Conservation (phyloP, 2,329 filamentous ascomycete species). For the Scopulariopsis brevicaulis region DNA sequence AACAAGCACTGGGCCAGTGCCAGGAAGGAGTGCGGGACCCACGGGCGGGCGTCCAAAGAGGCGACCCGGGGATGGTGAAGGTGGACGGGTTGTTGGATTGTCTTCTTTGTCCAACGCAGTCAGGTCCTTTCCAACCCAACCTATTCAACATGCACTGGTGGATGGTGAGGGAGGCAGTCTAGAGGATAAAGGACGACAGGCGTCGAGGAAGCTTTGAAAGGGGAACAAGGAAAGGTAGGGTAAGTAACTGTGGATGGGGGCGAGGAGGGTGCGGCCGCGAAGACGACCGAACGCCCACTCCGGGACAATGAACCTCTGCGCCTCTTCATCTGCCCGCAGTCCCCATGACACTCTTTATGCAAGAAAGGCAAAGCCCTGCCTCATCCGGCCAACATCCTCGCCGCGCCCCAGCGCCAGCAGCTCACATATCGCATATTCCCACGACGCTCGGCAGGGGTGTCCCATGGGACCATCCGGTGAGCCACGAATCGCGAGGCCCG, state of each 20-base stretch:
- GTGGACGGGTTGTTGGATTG: conserved; percentile 8
- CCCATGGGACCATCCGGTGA: background rate
- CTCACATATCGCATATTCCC: too few relatives aligned
- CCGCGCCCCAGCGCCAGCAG: too few relatives aligned
- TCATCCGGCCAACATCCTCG: too few relatives aligned
- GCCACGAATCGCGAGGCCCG: background rate
- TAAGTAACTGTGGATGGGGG: background rate
- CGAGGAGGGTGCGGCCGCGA: background rate
- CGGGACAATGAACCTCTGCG: too few relatives aligned
- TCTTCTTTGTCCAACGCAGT: conserved; percentile 1
- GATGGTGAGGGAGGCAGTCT: background rate
- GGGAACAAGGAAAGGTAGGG: background rate
- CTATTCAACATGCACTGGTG: background rate
- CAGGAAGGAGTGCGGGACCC: background rate
- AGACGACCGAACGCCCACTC: background rate
- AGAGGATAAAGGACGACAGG: background rate
- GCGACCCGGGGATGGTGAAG: background rate
- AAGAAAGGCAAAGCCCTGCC: too few relatives aligned
- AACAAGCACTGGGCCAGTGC: background rate
- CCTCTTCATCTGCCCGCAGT: too few relatives aligned
- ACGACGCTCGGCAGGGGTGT: background rate
- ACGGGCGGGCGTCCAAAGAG: background rate
- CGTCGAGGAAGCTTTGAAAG: background rate
- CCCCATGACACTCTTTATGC: too few relatives aligned
- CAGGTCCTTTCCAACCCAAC: background rate